Evolutionary conservation across 768 basidiomycete genomes (phyloP).

Genomic region (Albatrellus ellisii): DNA sequence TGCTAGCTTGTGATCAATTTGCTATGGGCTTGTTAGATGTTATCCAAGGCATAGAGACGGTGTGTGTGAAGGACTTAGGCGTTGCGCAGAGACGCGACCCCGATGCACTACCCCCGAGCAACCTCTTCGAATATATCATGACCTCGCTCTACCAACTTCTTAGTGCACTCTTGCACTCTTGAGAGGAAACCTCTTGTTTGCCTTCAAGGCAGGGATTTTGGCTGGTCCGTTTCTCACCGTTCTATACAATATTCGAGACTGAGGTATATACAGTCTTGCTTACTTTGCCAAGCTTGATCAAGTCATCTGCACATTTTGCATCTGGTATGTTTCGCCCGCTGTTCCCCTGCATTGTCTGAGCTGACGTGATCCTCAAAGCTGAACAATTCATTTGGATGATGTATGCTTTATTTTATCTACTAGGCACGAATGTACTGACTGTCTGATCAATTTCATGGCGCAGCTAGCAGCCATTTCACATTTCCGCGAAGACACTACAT

Average conservation of each 20-base stretch:
- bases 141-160: constrained; percentile 29
- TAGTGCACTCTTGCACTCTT: constrained; percentile 28
- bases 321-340: constrained; percentile 29
- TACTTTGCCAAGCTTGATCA: constrained; percentile 45
- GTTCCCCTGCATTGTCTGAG: not conserved
- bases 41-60: constrained; percentile 41
- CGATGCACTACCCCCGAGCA: constrained; percentile 59
- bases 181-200: constrained; percentile 52
- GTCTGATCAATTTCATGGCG: constrained; percentile 46
- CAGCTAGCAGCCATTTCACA: constrained; percentile 59
- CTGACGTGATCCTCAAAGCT: constrained; percentile 22
- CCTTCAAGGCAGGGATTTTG: constrained; percentile 56
- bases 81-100: constrained; percentile 49
- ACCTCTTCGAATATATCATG: constrained; percentile 39
- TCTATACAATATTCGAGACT: not conserved
- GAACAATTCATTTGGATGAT: constrained; percentile 63
- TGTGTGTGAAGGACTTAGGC: constrained; percentile 35
- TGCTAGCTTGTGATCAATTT: not conserved
- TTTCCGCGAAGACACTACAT: constrained; percentile 65
- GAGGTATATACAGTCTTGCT: constrained; percentile 31
- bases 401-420: constrained; percentile 24
- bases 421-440: not conserved
- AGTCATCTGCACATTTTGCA: constrained; percentile 39
- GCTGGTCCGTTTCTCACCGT: constrained; percentile 26
- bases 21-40: constrained; percentile 21